These are phyloP conservation scores for Ascochyta clinopodiicola DNA, from an alignment of 2,329 filamentous ascomycete genomes.

Conservation along the genomic window DNA sequence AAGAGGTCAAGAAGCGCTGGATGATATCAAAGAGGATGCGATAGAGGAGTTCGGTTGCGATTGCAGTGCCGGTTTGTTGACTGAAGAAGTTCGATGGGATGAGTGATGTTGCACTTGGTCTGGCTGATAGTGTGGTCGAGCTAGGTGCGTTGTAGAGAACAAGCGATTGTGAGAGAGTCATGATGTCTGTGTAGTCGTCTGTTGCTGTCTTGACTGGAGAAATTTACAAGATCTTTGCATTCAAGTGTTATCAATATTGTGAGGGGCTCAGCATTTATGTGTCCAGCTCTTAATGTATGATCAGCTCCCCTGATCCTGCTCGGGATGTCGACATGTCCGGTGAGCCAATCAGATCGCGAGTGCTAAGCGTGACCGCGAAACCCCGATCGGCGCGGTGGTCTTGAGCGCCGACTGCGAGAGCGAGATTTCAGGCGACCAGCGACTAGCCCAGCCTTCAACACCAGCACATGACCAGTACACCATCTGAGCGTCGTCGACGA, in stretches of 20 bases:
- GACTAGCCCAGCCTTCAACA: neutral
- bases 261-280: conserved; percentile 1
- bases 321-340: neutral
- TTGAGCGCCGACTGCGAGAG: neutral
- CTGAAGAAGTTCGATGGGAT: conserved; percentile 23
- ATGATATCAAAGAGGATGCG: conserved; percentile 40
- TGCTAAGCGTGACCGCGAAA: neutral
- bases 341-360: neutral
- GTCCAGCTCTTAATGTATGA: neutral
- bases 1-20: conserved; percentile 30
- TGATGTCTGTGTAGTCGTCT: neutral
- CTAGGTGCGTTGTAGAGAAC: conserved; percentile 15
- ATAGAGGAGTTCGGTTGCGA: conserved; percentile 41
- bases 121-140: conserved; percentile 5
- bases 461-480: neutral
- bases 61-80: conserved; percentile 33
- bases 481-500: too few relatives aligned
- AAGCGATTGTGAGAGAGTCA: conserved; percentile 25
- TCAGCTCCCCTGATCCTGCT: neutral
- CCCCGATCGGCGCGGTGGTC: conserved; percentile 1
- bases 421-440: neutral
- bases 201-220: neutral
- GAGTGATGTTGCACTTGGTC: conserved; percentile 13
- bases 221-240: neutral
- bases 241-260: neutral